Base-by-base conservation (phyloP, 306 rosid genomes). In the Canavalia gladiata region DNA sequence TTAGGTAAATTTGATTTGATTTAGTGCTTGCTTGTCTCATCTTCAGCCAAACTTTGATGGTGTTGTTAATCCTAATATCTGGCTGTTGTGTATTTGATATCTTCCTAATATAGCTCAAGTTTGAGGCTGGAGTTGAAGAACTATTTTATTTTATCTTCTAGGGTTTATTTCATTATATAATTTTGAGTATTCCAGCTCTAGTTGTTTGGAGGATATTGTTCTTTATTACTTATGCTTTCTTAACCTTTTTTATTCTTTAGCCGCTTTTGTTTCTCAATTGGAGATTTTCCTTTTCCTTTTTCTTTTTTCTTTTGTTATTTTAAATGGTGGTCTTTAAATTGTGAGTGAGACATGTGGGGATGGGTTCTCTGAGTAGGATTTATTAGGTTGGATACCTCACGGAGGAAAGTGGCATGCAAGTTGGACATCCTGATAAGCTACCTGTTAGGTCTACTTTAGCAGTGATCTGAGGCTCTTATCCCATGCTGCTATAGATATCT, bases 341-440 rank as follows among this genome's bases (percentile, higher is more conserved):
- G 58, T 57, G 79, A 83, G 42, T 57, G 82, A 80, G 87, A 86
- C 85, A 72, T 64, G 82, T 70, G 75, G 84, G 86, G 81, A 70
- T 71, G 79, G 68, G 42, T 69, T 80, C 64, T 64, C 25, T 69
- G 57, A 72, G 80, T 83, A 56, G 66, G 86, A 46, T 68, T 78
- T 58, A 37, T 2, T 37, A 3, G 62, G 80, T 51, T 54, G 29
- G 80, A 81, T 57, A 68, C 72, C 67, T 72, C 49, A 7, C 74
- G 72, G 84, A 71, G 67, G 57, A 76, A 66, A 83, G 64, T 82
- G 75, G 52, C 54, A 62, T 65, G 63, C 81, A 84, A 73, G 83
- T 76, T 79, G 77, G 72, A 31, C 35, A 34, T 62, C 50, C 45
- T 51, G 84, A 86, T 82, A 82, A 78, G 75, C 74, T 76, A 54